phyloP scores from a whole-genome alignment of 495 filamentous ascomycete species.

The Trichoderma reesei region DNA sequence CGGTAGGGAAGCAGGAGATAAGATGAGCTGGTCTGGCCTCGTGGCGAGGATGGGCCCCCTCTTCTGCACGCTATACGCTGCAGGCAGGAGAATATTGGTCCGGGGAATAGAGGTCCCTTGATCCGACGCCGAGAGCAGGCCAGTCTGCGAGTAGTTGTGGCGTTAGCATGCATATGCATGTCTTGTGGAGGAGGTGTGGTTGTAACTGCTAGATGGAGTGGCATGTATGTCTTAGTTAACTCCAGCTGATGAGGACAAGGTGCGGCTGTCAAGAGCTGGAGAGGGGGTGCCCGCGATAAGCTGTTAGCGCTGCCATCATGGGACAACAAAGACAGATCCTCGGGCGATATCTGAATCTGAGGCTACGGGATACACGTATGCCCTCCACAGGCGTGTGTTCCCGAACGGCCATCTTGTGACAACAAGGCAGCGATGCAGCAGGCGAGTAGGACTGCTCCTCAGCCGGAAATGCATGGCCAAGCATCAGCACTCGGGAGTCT shows the following conservation, averaged over 20 bases:
- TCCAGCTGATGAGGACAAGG: too few species aligned
- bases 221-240: too few species aligned
- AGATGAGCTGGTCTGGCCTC: neutral
- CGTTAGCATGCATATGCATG: neutral
- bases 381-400: neutral
- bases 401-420: neutral
- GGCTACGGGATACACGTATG: neutral
- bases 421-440: neutral
- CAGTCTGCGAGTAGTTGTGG: neutral
- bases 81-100: neutral
- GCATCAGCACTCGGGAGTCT: neutral
- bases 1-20: neutral
- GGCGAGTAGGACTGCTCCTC: neutral
- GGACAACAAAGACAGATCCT: neutral
- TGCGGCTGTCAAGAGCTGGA: too few species aligned
- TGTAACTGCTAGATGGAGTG: too few species aligned
- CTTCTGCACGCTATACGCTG: neutral
- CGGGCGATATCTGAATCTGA: neutral
- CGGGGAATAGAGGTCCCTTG: neutral
- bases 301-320: neutral
- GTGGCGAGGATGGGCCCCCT: neutral
- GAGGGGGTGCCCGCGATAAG: too few species aligned
- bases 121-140: neutral
- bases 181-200: too few species aligned
- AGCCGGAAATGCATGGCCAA: neutral